Conservation (phyloP, 441 rosid species). For the Mallotus repandus region DNA sequence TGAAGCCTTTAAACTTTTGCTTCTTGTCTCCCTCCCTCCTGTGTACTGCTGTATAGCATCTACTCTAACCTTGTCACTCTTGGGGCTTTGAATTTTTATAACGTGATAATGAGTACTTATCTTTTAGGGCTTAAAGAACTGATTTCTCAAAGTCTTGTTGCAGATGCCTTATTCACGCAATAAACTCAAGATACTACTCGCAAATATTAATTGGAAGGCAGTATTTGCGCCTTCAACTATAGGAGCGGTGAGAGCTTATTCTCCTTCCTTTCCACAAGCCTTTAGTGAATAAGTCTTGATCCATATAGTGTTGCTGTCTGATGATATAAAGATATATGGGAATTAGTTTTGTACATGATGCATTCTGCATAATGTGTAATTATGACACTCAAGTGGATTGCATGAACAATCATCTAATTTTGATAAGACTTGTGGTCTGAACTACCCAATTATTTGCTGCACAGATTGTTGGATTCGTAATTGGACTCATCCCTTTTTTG, state of each 20-base stretch:
- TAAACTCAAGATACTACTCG: slow-evolving; percentile 31
- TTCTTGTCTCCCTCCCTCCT: no score
- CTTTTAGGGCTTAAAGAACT: no score
- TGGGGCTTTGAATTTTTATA: no score
- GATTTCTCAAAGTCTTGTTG: background rate
- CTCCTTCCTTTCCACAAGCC: background rate
- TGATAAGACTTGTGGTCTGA: background rate
- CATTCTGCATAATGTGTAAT: no score
- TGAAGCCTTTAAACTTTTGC: background rate
- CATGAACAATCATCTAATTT: background rate
- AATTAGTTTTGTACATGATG: no score
- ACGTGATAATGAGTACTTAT: no score
- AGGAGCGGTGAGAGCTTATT: slow-evolving; percentile 53
- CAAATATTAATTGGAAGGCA: slow-evolving; percentile 44
- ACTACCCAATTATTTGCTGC: background rate
- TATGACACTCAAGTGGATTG: background rate
- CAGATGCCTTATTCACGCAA: slow-evolving; percentile 39
- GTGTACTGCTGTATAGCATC: background rate
- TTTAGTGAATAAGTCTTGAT: no score
- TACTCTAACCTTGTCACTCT: background rate
- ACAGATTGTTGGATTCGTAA: slow-evolving; percentile 56
- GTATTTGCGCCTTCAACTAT: slow-evolving; percentile 74
- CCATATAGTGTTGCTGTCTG: background rate
- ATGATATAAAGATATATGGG: background rate
- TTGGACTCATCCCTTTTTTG: slow-evolving; percentile 49